These are phyloP conservation scores for Claviceps sp. DNA, from an alignment of 2,329 filamentous ascomycete species.

Conservation along the genomic window DNA sequence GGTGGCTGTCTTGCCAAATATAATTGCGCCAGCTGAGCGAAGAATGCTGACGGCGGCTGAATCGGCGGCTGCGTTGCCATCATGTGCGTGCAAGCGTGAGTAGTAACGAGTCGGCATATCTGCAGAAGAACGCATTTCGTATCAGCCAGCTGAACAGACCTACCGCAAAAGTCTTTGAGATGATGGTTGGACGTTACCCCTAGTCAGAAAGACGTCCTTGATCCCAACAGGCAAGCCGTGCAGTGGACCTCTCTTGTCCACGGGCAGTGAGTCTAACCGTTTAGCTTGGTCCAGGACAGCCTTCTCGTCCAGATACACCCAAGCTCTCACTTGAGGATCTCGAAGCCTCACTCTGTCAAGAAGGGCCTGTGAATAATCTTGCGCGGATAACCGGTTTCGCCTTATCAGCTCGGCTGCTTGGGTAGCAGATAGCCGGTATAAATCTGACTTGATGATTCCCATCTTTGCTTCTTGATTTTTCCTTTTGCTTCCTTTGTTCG, in stretches of 20 bases:
- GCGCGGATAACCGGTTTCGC: constrained; percentile 26
- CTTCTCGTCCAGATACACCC: constrained; percentile 32
- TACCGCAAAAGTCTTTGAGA: not conserved
- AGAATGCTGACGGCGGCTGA: constrained; percentile 38
- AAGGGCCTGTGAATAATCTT: constrained; percentile 33
- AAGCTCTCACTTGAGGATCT: constrained; percentile 33
- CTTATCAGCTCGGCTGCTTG: constrained; percentile 7
- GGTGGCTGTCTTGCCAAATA: constrained; percentile 39
- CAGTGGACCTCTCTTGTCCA: constrained; percentile 35
- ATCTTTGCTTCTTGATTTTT: not conserved
- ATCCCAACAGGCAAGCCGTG: constrained; percentile 45
- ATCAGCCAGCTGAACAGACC: not conserved
- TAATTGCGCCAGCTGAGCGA: constrained; percentile 39
- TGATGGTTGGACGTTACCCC: constrained; percentile 22
- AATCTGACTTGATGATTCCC: constrained; percentile 1
- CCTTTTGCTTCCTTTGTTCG: not conserved
- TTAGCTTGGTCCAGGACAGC: constrained; percentile 36
- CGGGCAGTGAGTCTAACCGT: constrained; percentile 34
- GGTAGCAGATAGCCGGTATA: constrained; percentile 3
- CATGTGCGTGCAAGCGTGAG: constrained; percentile 37
- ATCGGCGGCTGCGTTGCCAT: constrained; percentile 32
- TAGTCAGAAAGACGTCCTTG: constrained; percentile 47
- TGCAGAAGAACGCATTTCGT: not conserved
- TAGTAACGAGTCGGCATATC: constrained; percentile 45
- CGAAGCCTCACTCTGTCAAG: constrained; percentile 30